Conservation (phyloP, 768 basidiomycete genomes). For the Naganishia vishniacii region DNA sequence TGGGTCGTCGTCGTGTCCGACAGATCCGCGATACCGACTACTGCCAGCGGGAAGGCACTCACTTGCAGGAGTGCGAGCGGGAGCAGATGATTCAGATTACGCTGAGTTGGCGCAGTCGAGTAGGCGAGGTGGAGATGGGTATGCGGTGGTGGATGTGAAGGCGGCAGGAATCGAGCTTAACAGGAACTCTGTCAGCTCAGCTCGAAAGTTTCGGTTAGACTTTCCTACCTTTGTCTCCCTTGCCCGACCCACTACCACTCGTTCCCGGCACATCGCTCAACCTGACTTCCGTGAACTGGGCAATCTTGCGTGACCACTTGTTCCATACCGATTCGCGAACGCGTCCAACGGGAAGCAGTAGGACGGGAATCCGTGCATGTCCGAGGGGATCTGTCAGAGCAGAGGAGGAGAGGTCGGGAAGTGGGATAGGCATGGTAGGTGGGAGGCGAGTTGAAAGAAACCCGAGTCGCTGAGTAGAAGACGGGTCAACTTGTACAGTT, state of each 20-base stretch:
- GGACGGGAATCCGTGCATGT: constrained; percentile 74
- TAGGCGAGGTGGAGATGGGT: constrained; percentile 78
- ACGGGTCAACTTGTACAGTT: constrained; percentile 11
- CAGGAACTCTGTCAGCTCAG: constrained; percentile 16
- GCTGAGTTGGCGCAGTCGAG: constrained; percentile 56
- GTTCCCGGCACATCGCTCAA: constrained; percentile 62
- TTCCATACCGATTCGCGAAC: constrained; percentile 68
- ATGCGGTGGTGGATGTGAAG: constrained; percentile 51
- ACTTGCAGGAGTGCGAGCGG: constrained; percentile 64
- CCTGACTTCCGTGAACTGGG: constrained; percentile 65
- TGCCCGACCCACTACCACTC: constrained; percentile 17
- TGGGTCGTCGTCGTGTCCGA: constrained; percentile 28
- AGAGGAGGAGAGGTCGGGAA: constrained; percentile 28
- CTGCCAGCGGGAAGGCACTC: constrained; percentile 70
- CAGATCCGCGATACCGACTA: constrained; percentile 75
- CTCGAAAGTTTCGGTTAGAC: background rate
- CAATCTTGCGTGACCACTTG: constrained; percentile 66
- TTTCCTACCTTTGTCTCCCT: constrained; percentile 24
- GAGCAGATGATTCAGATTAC: constrained; percentile 62
- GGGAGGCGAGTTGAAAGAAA: background rate
- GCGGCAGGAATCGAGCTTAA: constrained; percentile 75
- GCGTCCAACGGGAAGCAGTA: constrained; percentile 77
- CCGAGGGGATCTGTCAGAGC: constrained; percentile 51
- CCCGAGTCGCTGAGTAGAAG: background rate
- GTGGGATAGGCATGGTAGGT: constrained; percentile 15